These are phyloP conservation scores for Mycena filopes DNA, from an alignment of 768 basidiomycete genomes.

Conservation along the genomic window DNA sequence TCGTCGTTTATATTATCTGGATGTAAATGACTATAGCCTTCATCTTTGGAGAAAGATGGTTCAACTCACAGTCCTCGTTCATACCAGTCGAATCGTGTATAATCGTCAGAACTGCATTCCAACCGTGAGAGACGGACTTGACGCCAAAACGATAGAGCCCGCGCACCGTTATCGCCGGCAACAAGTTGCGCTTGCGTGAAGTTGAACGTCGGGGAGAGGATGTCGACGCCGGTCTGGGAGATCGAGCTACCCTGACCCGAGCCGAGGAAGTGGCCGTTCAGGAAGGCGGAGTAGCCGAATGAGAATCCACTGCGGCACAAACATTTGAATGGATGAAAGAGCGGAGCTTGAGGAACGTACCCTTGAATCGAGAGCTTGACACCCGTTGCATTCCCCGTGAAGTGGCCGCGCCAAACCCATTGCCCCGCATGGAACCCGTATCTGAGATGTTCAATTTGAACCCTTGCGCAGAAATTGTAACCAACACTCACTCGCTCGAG, in stretches of 20 bases:
- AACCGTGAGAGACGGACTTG: neutral
- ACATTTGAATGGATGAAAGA: neutral
- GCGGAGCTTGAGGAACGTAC: conserved; percentile 30
- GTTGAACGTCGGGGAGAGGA: conserved; percentile 46
- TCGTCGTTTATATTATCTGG: conserved; percentile 49
- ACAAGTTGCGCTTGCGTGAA: conserved; percentile 45
- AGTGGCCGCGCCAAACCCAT: conserved; percentile 59
- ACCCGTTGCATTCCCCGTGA: conserved; percentile 53
- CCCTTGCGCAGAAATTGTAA: neutral
- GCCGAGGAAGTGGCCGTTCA: conserved; percentile 54
- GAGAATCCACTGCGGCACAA: conserved; percentile 46
- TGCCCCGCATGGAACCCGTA: conserved; percentile 49
- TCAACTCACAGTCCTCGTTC: conserved; percentile 48
- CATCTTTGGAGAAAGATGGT: too few relatives aligned
- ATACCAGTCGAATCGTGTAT: conserved; percentile 50
- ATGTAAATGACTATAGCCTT: too few relatives aligned
- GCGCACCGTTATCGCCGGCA: conserved; percentile 42
- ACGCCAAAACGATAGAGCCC: neutral
- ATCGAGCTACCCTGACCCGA: conserved; percentile 51
- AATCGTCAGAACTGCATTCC: conserved; percentile 42
- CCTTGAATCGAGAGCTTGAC: conserved; percentile 54
- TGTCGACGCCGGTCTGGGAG: conserved; percentile 46
- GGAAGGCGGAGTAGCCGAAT: conserved; percentile 57
- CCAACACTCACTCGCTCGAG: conserved; percentile 41
- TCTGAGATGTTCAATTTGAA: conserved; percentile 15